These are phyloP conservation scores for Arabidopsis lyrata DNA, from an alignment of 441 rosid genomes.

Conservation along the genomic window DNA sequence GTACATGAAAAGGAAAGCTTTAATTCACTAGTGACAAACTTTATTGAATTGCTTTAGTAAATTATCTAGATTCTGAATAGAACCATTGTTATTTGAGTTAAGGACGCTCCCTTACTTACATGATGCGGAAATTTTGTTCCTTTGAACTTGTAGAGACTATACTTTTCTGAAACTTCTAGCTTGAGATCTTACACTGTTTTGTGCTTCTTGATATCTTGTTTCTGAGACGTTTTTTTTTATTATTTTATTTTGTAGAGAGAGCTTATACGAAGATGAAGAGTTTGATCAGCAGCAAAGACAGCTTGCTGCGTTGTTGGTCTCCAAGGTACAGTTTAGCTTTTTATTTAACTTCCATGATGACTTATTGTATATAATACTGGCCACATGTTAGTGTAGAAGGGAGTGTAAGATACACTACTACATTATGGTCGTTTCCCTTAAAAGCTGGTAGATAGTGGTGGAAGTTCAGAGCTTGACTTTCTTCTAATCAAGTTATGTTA, in stretches of 20 bases:
- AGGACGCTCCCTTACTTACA: background rate
- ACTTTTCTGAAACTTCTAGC: background rate
- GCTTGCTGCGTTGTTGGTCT: constrained; percentile 88
- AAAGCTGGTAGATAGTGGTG: constrained; percentile 1
- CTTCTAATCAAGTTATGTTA: constrained; percentile 6
- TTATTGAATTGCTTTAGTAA: background rate
- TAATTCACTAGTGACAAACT: background rate
- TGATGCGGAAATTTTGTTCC: constrained; percentile 2
- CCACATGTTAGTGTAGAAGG: constrained; percentile 3
- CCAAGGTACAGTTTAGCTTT: constrained; percentile 61
- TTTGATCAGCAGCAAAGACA: constrained; percentile 85
- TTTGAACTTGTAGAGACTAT: constrained; percentile 14
- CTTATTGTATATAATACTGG: background rate
- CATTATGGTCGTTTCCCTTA: background rate
- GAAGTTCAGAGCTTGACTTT: background rate
- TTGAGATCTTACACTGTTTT: constrained; percentile 20
- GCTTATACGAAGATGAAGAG: constrained; percentile 90
- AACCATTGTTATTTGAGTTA: constrained; percentile 13
- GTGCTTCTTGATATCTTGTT: constrained; percentile 14
- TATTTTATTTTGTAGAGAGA: constrained; percentile 60
- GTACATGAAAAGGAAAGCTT: background rate
- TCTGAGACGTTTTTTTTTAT: background rate
- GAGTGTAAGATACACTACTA: background rate
- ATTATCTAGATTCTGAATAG: background rate
- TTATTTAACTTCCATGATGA: background rate